Percentiles rank a stretch among this genome's conserved stretches.
Evolutionary conservation across 768 basidiomycete genomes (phyloP).

Genomic region (Lentinula detonsa): DNA sequence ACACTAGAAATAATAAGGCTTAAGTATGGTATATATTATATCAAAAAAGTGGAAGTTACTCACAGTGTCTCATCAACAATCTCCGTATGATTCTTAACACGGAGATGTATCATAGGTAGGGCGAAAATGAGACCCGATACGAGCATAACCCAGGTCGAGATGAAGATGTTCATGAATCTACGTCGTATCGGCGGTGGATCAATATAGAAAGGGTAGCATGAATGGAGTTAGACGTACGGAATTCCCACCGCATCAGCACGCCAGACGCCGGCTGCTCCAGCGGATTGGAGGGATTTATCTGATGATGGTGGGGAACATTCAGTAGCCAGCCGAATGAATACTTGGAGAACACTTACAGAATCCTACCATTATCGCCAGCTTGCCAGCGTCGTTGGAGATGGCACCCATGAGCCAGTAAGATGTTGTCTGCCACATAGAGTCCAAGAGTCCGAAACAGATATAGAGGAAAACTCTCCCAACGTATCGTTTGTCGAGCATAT

Average conservation of each 20-base stretch:
- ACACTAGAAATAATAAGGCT: neutral
- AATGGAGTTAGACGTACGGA: conserved; percentile 41
- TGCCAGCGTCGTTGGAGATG: conserved; percentile 78
- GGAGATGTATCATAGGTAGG: conserved; percentile 69
- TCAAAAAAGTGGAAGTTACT: conserved; percentile 12
- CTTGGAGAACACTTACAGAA: conserved; percentile 52
- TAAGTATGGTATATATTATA: neutral
- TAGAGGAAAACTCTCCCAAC: conserved; percentile 53
- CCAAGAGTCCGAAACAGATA: conserved; percentile 69
- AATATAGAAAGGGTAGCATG: conserved; percentile 12
- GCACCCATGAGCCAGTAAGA: conserved; percentile 83
- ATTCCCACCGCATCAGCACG: conserved; percentile 54
- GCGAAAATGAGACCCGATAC: conserved; percentile 58
- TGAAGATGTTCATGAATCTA: conserved; percentile 53
- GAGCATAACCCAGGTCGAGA: conserved; percentile 71
- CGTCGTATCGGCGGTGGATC: neutral
- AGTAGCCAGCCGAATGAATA: neutral
- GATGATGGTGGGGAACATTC: neutral
- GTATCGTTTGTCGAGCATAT: conserved; percentile 53
- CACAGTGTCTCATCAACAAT: conserved; percentile 48
- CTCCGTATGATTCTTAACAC: conserved; percentile 57
- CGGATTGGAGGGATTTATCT: conserved; percentile 75
- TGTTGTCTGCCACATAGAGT: conserved; percentile 82
- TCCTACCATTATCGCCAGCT: conserved; percentile 75
- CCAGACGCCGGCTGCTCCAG: conserved; percentile 71